Conservation (phyloP, 345 rosid genomes). For the Turritis glabra region DNA sequence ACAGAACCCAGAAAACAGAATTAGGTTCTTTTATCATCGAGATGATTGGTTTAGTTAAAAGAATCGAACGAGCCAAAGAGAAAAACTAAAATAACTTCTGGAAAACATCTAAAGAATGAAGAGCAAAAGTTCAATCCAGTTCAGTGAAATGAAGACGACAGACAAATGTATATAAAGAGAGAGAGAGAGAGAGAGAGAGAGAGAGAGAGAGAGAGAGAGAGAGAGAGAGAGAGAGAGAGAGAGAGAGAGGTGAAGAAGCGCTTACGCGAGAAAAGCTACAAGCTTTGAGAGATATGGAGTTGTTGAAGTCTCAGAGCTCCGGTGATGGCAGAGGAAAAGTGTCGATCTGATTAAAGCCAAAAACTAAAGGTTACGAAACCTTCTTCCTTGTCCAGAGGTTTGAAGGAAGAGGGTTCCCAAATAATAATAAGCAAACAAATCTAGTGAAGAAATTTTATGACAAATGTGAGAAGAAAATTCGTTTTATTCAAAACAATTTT, state of each 20-base stretch:
- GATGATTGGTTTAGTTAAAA: neutral
- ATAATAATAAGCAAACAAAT: no score
- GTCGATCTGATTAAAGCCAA: neutral
- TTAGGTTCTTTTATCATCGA: neutral
- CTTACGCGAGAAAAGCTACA: constrained; percentile 14
- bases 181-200: constrained; percentile 1
- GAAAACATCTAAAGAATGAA: neutral
- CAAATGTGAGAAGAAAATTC: no score
- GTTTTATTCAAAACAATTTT: no score
- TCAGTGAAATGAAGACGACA: constrained; percentile 4
- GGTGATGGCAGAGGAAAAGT: neutral
- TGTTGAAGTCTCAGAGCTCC: constrained; percentile 6
- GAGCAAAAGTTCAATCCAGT: neutral
- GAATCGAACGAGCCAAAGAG: neutral
- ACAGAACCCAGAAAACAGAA: constrained; percentile 5
- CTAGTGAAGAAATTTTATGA: neutral
- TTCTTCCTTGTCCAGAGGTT: neutral
- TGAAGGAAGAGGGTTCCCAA: neutral
- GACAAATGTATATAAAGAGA: neutral
- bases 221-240: neutral
- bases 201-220: constrained; percentile 3
- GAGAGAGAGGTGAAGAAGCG: constrained; percentile 11
- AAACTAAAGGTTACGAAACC: neutral
- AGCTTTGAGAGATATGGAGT: constrained; percentile 18
- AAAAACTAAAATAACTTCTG: neutral